Evolutionary conservation across 2,329 filamentous ascomycete species (phyloP), one percentile per base, ranked within the genome.

Genomic region (Alternaria solani): DNA sequence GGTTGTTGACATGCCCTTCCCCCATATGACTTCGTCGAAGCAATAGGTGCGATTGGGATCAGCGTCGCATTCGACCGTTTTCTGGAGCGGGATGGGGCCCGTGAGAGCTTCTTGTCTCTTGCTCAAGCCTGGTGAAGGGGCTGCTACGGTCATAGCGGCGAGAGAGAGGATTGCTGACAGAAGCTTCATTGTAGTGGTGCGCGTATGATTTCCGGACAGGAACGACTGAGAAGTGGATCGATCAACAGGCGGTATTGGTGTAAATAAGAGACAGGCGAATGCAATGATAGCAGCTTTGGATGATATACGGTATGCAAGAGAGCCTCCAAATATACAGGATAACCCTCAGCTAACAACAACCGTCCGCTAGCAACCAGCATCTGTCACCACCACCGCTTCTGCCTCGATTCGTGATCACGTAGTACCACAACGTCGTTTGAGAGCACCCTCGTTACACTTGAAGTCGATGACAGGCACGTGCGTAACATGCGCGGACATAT

Each of bases 1-100:
- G 14, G 39, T n/a, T 34, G 23, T 28, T 36, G 30, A 43, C 43
- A 14, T 61, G 66, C 64, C 55, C 16, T 59, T 64, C 1, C 57
- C 57, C 25, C 56, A 52, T n/a, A 66, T 30, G 25, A 68, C 59
- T 38, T 60, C 51, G 34, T 49, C 48, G 25, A 60, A 62, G 54
- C 66, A 70, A 56, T 66, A 68, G 8, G 51, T 25, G n/a, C 46
- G 41, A 11, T 55, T 59, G 7, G 61, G 41, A 12, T 65, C 14
- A 36, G 6, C 36, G 51, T 61, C 67, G 14, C 54, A 55, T 5
- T 41, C 47, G 4, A 49, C 38, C 25, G 43, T 18, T 39, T 12
- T 7, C 12, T 49, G 46, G 12, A 32, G 9, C 23, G 14, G 25
- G 1, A 39, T 18, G n/a, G 51, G 26, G 20, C 36, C 14, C 9